Percentiles rank a stretch among this genome's conserved stretches.
These are phyloP conservation scores for Glomus cerebriforme DNA, from an alignment of 192 early-diverging fungal species.

Conservation along the genomic window DNA sequence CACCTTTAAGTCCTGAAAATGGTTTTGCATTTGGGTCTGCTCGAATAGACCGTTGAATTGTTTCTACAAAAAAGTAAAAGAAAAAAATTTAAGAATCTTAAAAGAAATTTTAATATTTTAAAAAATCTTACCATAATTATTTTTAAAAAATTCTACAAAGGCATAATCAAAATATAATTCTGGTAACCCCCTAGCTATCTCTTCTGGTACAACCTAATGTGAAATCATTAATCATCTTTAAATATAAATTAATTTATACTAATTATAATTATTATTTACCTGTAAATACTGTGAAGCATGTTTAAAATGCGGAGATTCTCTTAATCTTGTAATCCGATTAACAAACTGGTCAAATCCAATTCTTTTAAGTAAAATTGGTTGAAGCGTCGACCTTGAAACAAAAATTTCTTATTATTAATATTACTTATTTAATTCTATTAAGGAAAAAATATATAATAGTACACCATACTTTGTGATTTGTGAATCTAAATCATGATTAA, in stretches of 20 bases:
- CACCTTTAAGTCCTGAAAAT: not conserved
- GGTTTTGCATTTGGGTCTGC: constrained; percentile 33
- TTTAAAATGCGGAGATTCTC: constrained; percentile 82
- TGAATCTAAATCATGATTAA: constrained; percentile 79
- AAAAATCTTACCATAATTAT: constrained; percentile 64
- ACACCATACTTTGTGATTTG: constrained; percentile 60
- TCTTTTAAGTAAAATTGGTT: constrained; percentile 82
- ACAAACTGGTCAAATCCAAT: constrained; percentile 86
- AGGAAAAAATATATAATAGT: not conserved
- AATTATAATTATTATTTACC: constrained; percentile 15
- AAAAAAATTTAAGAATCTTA: constrained; percentile 34
- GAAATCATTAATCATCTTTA: not conserved
- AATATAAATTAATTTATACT: not conserved
- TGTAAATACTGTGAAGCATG: constrained; percentile 67
- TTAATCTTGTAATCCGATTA: constrained; percentile 79
- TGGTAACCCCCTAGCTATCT: constrained; percentile 62
- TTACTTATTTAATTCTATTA: not conserved
- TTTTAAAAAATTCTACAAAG: constrained; percentile 86
- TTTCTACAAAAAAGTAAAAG: constrained; percentile 31
- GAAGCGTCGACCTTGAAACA: constrained; percentile 62
- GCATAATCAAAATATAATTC: constrained; percentile 79
- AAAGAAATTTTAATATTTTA: constrained; percentile 41
- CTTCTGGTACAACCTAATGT: constrained; percentile 55
- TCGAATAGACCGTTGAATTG: constrained; percentile 46
- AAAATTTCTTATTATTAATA: not conserved